Evolutionary conservation across 1,284 basidiomycete genomes (phyloP), one percentile per base, ranked within the genome.

Genomic region (Trametes pubescens): DNA sequence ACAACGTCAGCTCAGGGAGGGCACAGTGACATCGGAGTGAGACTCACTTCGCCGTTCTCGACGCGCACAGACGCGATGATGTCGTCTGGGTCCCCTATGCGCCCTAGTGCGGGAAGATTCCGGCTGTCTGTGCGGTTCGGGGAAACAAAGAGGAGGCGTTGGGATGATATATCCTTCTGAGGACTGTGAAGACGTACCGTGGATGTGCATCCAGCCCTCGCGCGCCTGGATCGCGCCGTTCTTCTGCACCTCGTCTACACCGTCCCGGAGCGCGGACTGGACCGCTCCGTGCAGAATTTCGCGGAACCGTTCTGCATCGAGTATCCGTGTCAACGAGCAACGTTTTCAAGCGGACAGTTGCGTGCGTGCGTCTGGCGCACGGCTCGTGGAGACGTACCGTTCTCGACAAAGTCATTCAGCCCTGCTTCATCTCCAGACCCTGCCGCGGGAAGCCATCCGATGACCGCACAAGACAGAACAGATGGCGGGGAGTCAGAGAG

Each of bases 151-250:
- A 29, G 8, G 22, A 13, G 38, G 26, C 10, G 13, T 24, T n/a
- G 21, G n/a, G n/a, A n/a, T n/a, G n/a, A n/a, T n/a, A n/a, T n/a
- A n/a, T n/a, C n/a, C 8, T 32, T 2, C 35, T 11, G 11, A 32
- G 11, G 38, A 49, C 7, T 29, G 11, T 6, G 24, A 37, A 16
- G 22, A 65, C 83, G 60, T 68, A 90, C 91, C 92, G 55, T 93
- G 86, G 54, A 94, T 87, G 73, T 94, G 92, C 89, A 94, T 90
- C 92, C 92, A 94, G 13, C 92, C 92, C 47, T 85, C 76, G 61
- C 85, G 84, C 2, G 86, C 77, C 71, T 91, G 89, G 26, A 84
- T 76, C 14, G 91, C 92, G 4, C 81, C 84, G 64, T 87, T 87
- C 14, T 72, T 82, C 78, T 89, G 87, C 4, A 91, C 79, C 2